A percentile compares a stretch with the other conserved stretches of the same genome.
phyloP scores from a whole-genome alignment of 495 filamentous ascomycete genomes.

The Penicillium cataractarum region DNA sequence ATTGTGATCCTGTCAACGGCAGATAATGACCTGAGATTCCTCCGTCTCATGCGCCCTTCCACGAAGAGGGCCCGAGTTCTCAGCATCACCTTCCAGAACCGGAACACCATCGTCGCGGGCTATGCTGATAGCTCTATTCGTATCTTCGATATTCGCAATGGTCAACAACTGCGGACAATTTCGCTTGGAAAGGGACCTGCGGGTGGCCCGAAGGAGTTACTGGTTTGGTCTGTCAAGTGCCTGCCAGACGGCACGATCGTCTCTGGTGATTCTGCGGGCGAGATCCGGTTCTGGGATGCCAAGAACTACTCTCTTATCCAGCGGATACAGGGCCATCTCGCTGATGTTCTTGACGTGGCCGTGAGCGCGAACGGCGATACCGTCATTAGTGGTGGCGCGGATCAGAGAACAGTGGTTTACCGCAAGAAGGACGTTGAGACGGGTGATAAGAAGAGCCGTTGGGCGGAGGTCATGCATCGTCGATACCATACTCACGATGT shows the following conservation, averaged over 20 bases:
- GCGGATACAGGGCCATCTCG: constrained; percentile 79
- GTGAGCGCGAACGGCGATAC: constrained; percentile 78
- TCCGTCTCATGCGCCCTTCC: constrained; percentile 69
- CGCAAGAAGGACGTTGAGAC: constrained; percentile 57
- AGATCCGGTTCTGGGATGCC: constrained; percentile 90
- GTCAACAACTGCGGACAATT: constrained; percentile 74
- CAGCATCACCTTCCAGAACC: constrained; percentile 85
- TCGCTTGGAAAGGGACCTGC: constrained; percentile 76
- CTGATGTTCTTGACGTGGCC: constrained; percentile 87
- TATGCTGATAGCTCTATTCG: constrained; percentile 92
- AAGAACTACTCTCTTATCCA: constrained; percentile 87
- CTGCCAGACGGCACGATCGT: constrained; percentile 87
- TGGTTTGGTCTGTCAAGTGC: constrained; percentile 92
- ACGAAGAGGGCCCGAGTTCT: constrained; percentile 84
- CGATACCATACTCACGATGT: constrained; percentile 91
- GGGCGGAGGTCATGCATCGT: constrained; percentile 82
- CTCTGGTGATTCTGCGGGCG: constrained; percentile 91
- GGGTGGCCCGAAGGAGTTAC: constrained; percentile 77
- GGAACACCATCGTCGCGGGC: constrained; percentile 80
- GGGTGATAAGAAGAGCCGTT: constrained; percentile 62
- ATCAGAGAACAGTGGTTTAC: constrained; percentile 82
- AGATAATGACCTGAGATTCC: constrained; percentile 74
- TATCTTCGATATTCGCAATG: constrained; percentile 83
- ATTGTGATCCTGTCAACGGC: constrained; percentile 84
- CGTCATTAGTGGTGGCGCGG: constrained; percentile 90